phyloP scores from a whole-genome alignment of 1,284 basidiomycete genomes.

The Moniliophthora roreri region DNA sequence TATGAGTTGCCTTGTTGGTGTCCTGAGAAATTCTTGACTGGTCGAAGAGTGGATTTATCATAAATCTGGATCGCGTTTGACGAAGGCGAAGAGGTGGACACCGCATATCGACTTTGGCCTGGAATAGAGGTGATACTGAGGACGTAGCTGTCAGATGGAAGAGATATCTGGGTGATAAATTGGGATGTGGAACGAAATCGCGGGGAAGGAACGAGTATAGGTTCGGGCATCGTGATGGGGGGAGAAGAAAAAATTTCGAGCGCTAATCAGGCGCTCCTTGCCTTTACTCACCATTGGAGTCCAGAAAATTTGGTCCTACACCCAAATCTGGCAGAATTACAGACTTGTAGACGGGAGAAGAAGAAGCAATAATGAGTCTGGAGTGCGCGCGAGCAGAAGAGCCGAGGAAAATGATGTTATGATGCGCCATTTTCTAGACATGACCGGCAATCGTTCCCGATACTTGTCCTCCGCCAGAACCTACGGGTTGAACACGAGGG shows the following conservation, averaged over 20 bases:
- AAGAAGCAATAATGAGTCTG: too few species aligned
- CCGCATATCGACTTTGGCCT: neutral
- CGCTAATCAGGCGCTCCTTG: too few species aligned
- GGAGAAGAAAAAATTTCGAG: neutral
- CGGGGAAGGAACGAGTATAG: neutral
- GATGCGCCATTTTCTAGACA: too few species aligned
- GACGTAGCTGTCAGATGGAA: neutral
- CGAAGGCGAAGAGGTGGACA: conserved; percentile 6
- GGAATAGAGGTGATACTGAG: neutral
- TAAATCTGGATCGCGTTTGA: conserved; percentile 54
- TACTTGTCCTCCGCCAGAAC: too few species aligned
- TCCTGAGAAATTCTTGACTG: conserved; percentile 46
- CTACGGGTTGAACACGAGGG: too few species aligned
- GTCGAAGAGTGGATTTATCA: conserved; percentile 51
- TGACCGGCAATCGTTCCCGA: too few species aligned
- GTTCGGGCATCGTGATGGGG: neutral
- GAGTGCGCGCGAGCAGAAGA: too few species aligned
- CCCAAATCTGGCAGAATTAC: too few species aligned
- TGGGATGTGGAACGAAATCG: neutral
- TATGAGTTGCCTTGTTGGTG: conserved; percentile 55
- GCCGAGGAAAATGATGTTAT: too few species aligned
- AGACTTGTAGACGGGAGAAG: too few species aligned
- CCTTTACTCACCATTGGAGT: too few species aligned
- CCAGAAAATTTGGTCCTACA: too few species aligned
- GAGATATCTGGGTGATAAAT: neutral